These are phyloP conservation scores for Trichocladium uniseriatum DNA, from an alignment of 495 filamentous ascomycete species.

Conservation along the genomic window DNA sequence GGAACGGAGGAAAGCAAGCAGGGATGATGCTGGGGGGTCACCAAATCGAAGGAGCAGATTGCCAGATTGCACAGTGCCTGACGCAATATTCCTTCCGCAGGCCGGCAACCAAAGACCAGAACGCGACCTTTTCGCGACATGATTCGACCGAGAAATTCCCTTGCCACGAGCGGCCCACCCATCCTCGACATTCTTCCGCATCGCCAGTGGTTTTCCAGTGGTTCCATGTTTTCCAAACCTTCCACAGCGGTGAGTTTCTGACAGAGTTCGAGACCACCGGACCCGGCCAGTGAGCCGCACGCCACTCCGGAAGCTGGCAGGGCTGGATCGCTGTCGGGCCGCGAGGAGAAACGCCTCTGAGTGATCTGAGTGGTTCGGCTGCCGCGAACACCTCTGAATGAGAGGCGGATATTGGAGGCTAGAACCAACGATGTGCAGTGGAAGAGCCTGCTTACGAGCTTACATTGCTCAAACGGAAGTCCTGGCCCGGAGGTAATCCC, in stretches of 20 bases:
- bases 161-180: conserved; percentile 22
- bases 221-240: background rate
- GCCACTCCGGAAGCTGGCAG: too few species aligned
- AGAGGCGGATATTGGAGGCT: too few species aligned
- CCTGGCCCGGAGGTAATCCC: too few species aligned
- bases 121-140: too few species aligned
- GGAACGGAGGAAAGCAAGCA: background rate
- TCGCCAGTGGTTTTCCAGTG: conserved; percentile 7
- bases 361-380: too few species aligned
- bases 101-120: conserved; percentile 3
- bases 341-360: too few species aligned
- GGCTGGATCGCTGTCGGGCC: too few species aligned
- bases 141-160: conserved; percentile 17
- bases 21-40: background rate
- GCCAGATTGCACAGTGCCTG: conserved; percentile 18
- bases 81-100: conserved; percentile 14
- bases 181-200: conserved; percentile 7
- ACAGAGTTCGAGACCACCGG: background rate
- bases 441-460: too few species aligned
- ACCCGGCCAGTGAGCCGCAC: background rate
- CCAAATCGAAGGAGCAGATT: background rate
- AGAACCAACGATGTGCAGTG: too few species aligned
- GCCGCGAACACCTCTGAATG: too few species aligned
- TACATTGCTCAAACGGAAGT: too few species aligned
- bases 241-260: conserved; percentile 13